Evolutionary conservation across 2,329 filamentous ascomycete genomes (phyloP), one percentile per base, ranked within the genome.

Genomic region (Trichoderma sp.): DNA sequence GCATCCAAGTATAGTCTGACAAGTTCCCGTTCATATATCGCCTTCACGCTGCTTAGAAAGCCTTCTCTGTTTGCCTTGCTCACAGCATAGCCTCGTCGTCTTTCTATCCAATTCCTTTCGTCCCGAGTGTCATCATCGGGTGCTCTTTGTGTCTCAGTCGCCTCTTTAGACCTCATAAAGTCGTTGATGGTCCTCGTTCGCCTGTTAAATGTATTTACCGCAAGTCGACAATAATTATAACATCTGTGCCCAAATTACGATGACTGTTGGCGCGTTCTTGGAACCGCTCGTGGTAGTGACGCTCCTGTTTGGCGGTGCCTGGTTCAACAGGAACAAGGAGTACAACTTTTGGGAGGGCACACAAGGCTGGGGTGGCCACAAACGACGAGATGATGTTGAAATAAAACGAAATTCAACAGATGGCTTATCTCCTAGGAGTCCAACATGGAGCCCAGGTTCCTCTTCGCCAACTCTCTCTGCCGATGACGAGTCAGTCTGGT

Each of bases 261-360:
- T 83, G 81, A 77, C 77, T 65, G 72, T 82, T 69, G 81, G 81
- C 57, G 78, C 80, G 10, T 77, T 83, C 68, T 74, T 81, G 62
- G 81, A 83, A 72, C 81, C 81, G 27, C 76, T 83, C 55, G 75
- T 82, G 37, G 81, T 83, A 62, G 77, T 83, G 66, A 79, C 79
- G 31, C 77, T 83, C 24, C 77, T 83, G 33, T 82, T 82, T 55
- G 81, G 81, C 68, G 81, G 81, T n/a, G 79, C 81, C 40, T 83
- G 76, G 74, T 78, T 83, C 74, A 83, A 83, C 74, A 79, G 81
- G 70, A 81, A 79, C 70, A 81, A 77, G 58, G 79, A 80, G 70
- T 80, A 79, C 72, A 74, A 72, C 72, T 75, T 79, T 61, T 72
- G 71, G 57, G 68, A 69, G 53, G 72, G 75, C 16, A 74, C 71